These are phyloP conservation scores for Trichosporon inkin DNA, from an alignment of 1,284 basidiomycete species.

Conservation along the genomic window DNA sequence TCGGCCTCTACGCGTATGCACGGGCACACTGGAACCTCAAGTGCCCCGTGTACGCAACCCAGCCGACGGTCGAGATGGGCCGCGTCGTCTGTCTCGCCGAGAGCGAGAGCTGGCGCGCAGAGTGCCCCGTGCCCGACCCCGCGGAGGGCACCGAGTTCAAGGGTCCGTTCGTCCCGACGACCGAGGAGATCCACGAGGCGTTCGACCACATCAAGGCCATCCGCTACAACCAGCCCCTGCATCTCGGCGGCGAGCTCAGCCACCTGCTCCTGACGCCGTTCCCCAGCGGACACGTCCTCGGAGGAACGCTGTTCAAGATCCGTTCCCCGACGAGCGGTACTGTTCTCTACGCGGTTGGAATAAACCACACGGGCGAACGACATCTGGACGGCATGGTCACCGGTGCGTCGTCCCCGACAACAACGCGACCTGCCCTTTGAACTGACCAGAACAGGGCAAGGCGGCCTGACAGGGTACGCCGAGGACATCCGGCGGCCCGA, in stretches of 20 bases:
- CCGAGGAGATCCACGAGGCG: constrained; percentile 85
- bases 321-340: constrained; percentile 94
- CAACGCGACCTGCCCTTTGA: no score
- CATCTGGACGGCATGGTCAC: constrained; percentile 89
- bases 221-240: constrained; percentile 91
- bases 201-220: constrained; percentile 89
- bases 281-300: constrained; percentile 90
- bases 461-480: constrained; percentile 51
- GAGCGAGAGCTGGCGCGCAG: constrained; percentile 69
- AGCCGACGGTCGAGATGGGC: constrained; percentile 95
- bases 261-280: constrained; percentile 88
- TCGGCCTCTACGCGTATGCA: constrained; percentile 88
- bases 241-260: constrained; percentile 71
- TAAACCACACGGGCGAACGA: constrained; percentile 95
- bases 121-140: constrained; percentile 58
- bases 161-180: constrained; percentile 56
- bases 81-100: constrained; percentile 82
- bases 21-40: constrained; percentile 79
- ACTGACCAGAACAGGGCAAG: constrained; percentile 54
- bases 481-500: constrained; percentile 85
- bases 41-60: constrained; percentile 90
- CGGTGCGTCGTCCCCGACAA: constrained; percentile 24
- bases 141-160: constrained; percentile 25
- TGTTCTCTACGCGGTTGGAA: constrained; percentile 88
- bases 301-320: constrained; percentile 98